Base-by-base conservation (phyloP, 257 asterid species). In the Capsicum rhomboideum region DNA sequence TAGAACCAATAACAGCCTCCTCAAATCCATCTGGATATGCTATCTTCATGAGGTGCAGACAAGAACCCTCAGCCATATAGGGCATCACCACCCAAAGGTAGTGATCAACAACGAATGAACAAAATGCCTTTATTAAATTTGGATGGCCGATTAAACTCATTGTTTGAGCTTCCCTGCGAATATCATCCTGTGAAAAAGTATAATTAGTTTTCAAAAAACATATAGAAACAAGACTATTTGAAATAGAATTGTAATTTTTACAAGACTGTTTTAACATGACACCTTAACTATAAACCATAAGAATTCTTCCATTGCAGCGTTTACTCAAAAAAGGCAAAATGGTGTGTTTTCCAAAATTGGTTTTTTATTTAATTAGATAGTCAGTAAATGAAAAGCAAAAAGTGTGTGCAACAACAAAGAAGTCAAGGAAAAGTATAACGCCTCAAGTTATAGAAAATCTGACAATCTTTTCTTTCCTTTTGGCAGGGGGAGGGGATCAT, bases 81-180 rank as follows among this genome's bases (percentile, higher is more conserved):
- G 98, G 98, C 99, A 97, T 97, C 75, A 93, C 90, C 91, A 95
- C 98, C 99, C 99, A 97, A 84, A 97, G 99, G 89, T 95, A 92
- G 90, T 86, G 91, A 58, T 92, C 97, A 87, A 95, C 99, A 86
- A 95, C 99, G 91, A 97, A 97, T 26, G 99, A 97, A 86, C 99
- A 95, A 89, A 84, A 90, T 82, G 98, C 95, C 85, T 84, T 94
- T 80, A 97, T 93, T 84, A 97, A 92, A 87, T 95, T 97, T 75
- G 98, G 98, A 88, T 95, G 99, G 85, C 92, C 91, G 21, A 97
- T 97, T 89, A 97, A 90, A 87, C 93, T 93, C 99, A 97, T 91
- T 50, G 93, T 93, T 87, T 97, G 99, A 87, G 99, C 98, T 93
- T 97, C 99, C 89, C 95, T 90, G 52, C 97, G 98, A 82, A 97